These are phyloP conservation scores for Lentithecium fluviatile DNA, from an alignment of 495 filamentous ascomycete species.

Conservation along the genomic window DNA sequence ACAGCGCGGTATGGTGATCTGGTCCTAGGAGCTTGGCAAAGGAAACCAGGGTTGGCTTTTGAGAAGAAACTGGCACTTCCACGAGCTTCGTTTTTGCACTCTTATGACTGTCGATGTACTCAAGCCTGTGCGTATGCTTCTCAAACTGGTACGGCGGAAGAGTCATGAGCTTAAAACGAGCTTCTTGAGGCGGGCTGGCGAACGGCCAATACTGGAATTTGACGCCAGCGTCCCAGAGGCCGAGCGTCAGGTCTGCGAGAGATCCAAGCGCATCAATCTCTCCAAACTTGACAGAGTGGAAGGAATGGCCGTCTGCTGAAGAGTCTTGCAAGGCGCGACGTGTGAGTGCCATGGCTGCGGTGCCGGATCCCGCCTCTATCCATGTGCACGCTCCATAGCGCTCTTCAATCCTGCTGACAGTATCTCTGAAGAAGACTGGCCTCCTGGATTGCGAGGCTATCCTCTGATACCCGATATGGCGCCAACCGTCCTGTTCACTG, in stretches of 20 bases:
- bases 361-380: constrained; percentile 33
- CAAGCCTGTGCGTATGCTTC: constrained; percentile 20
- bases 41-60: too few species aligned
- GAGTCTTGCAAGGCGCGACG: background rate
- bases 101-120: too few species aligned
- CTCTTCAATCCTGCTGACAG: constrained; percentile 24
- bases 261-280: background rate
- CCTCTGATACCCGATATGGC: too few species aligned
- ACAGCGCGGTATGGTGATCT: too few species aligned
- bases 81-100: too few species aligned
- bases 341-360: constrained; percentile 30
- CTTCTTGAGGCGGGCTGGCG: constrained; percentile 13
- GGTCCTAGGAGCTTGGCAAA: too few species aligned
- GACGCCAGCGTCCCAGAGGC: constrained; percentile 30
- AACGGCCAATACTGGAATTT: constrained; percentile 26
- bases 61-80: too few species aligned
- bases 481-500: constrained; percentile 12
- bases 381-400: constrained; percentile 15
- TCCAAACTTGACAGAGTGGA: constrained; percentile 23
- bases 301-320: constrained; percentile 1
- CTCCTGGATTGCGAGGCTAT: constrained; percentile 18
- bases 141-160: constrained; percentile 30
- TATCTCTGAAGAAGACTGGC: constrained; percentile 33
- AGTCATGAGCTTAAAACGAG: constrained; percentile 5
- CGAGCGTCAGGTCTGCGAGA: constrained; percentile 22